Evolutionary conservation across 257 asterid species (phyloP), one percentile per base, ranked within the genome.

Genomic region (Petunia secreta): DNA sequence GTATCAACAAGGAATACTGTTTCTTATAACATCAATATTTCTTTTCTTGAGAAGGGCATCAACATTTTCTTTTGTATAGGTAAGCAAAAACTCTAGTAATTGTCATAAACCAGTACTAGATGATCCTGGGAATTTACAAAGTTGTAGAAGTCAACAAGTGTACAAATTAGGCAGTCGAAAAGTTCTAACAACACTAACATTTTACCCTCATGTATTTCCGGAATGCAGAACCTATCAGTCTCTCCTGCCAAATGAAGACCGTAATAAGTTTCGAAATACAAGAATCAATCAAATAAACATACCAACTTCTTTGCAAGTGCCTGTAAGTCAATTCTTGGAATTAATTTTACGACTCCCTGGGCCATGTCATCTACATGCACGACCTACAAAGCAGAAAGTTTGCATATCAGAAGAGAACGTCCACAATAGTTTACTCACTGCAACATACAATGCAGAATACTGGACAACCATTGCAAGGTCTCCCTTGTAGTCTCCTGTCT

Each of bases 351-450:
- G 50, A 97, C 95, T 83, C 92, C 87, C 88, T 87, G 98, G 78
- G 89, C 90, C 79, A 94, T 97, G 67, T 93, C 90, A 87, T 94
- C 98, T 75, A 93, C 96, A 80, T 93, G 95, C n/a, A 91, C 97
- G 79, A 93, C 96, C 98, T 91, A 74, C 57, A 87, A 37, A 81
- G 75, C 57, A 78, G 79, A 83, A 78, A 41, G 5, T 54, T 69
- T 63, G 73, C 54, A 5, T 66, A 14, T 84, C 43, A 80, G 5
- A 37, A 52, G 60, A 60, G 63, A 66, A 39, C 68, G 67, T 66
- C 44, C 10, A 13, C 34, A 65, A 66, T 55, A 55, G 14, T 55
- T 55, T 55, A 14, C 60, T 55, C 60, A 11, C 39, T 66, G 15
- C 34, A 75, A 65, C 52, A 38, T 50, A 11, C 10, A 68, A 69